Percentiles rank a stretch among this genome's conserved stretches.
phyloP scores from a whole-genome alignment of 495 filamentous ascomycete genomes.

The Oidiodendron maius region DNA sequence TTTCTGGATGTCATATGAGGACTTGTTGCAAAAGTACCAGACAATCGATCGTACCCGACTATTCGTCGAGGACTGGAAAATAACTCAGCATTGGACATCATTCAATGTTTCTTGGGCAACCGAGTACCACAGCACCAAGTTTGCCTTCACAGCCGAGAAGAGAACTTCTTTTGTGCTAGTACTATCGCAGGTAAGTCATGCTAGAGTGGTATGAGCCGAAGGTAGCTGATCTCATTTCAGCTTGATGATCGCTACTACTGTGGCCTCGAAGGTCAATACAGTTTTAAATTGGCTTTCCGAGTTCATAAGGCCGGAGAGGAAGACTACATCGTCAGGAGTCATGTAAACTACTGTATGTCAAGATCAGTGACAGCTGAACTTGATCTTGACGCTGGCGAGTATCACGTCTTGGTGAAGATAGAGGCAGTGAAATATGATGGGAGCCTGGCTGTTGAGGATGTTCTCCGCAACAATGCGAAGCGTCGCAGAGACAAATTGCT shows the following conservation, averaged over 20 bases:
- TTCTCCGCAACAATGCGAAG: constrained; percentile 56
- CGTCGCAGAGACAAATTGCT: constrained; percentile 72
- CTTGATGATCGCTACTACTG: constrained; percentile 81
- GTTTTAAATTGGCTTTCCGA: constrained; percentile 72
- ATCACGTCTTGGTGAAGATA: constrained; percentile 73
- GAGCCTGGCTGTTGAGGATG: constrained; percentile 56
- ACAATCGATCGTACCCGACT: constrained; percentile 81
- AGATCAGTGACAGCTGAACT: constrained; percentile 81
- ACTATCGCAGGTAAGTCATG: constrained; percentile 43
- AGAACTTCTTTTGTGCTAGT: constrained; percentile 58
- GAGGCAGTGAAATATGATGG: constrained; percentile 54
- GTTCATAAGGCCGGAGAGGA: constrained; percentile 74
- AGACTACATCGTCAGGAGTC: constrained; percentile 78
- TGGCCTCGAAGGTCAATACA: constrained; percentile 75
- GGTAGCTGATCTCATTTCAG: no score
- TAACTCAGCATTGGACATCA: constrained; percentile 79
- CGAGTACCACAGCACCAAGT: constrained; percentile 83
- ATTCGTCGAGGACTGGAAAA: constrained; percentile 74
- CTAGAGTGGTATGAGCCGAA: background rate
- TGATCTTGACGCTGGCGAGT: constrained; percentile 74
- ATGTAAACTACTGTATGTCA: constrained; percentile 47
- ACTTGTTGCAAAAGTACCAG: constrained; percentile 78
- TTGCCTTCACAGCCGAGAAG: constrained; percentile 62
- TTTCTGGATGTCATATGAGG: constrained; percentile 66
- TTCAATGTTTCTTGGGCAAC: constrained; percentile 79